Conservation (phyloP, 495 filamentous ascomycete species). For the Neurospora sp. region DNA sequence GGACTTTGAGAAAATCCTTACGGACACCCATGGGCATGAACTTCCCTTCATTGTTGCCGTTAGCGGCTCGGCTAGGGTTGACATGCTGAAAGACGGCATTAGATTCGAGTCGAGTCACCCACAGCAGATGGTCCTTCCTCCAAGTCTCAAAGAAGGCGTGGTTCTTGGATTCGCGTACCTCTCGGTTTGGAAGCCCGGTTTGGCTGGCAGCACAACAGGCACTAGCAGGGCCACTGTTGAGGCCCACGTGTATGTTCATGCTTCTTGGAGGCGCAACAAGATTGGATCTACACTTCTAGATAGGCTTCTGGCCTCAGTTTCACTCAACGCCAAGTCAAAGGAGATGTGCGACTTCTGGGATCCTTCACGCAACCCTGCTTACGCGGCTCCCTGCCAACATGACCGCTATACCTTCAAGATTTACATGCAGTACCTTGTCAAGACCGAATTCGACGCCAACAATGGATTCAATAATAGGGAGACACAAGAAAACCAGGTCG, state of each 20-base stretch:
- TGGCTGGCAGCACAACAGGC: conserved; percentile 10
- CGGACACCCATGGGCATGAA: conserved; percentile 4
- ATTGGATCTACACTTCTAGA: conserved; percentile 29
- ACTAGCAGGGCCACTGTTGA: conserved; percentile 17
- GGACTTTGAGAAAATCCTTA: conserved; percentile 18
- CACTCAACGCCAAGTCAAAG: conserved; percentile 12
- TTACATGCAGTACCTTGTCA: conserved; percentile 18
- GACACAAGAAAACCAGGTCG: conserved; percentile 2
- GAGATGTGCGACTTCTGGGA: conserved; percentile 23
- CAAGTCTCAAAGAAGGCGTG: conserved; percentile 1
- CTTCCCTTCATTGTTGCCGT: conserved; percentile 35
- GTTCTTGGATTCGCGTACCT: conserved; percentile 30
- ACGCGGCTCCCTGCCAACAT: conserved; percentile 7
- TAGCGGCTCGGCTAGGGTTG: conserved; percentile 9
- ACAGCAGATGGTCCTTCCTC: background rate
- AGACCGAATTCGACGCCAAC: background rate
- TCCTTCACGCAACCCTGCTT: conserved; percentile 6
- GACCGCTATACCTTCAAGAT: conserved; percentile 16
- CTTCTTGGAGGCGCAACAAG: conserved; percentile 21
- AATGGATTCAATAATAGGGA: conserved; percentile 3
- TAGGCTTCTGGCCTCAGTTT: conserved; percentile 19
- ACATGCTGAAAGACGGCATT: background rate
- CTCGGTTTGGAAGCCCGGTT: conserved; percentile 15
- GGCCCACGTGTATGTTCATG: conserved; percentile 26
- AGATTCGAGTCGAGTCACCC: background rate